These are phyloP conservation scores for Lachnellula suecica DNA, from an alignment of 2,329 filamentous ascomycete genomes.

Conservation along the genomic window DNA sequence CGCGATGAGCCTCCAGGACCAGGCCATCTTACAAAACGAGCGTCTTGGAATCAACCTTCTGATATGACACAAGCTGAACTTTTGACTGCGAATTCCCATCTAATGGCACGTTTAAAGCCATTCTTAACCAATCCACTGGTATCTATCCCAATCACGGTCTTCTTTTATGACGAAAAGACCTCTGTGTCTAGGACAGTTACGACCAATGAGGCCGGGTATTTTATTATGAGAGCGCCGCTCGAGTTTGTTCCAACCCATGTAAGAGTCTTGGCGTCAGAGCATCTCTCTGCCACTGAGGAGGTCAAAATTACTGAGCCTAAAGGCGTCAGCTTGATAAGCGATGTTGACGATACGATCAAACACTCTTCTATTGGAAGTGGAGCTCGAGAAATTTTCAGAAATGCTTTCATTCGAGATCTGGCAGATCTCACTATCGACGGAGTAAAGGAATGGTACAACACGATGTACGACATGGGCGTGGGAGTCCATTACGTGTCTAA, in stretches of 20 bases:
- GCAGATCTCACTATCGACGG: conserved; percentile 80
- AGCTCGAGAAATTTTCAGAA: conserved; percentile 91
- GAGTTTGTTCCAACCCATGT: conserved; percentile 91
- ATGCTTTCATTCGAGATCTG: conserved; percentile 89
- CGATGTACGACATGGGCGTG: conserved; percentile 76
- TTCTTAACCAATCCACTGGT: conserved; percentile 85
- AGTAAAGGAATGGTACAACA: conserved; percentile 85
- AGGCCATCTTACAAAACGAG: conserved; percentile 43
- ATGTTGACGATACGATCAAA: conserved; percentile 97
- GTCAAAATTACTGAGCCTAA: conserved; percentile 73
- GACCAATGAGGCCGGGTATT: conserved; percentile 90
- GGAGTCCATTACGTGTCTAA: conserved; percentile 98
- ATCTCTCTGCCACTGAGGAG: conserved; percentile 76
- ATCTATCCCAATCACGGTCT: conserved; percentile 78
- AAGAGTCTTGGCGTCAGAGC: conserved; percentile 81
- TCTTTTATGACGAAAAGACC: conserved; percentile 86
- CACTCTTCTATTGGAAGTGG: conserved; percentile 87
- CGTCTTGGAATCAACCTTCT: conserved; percentile 37
- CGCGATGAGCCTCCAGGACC: conserved; percentile 31
- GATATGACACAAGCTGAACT: conserved; percentile 78
- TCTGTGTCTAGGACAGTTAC: conserved; percentile 82
- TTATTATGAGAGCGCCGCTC: conserved; percentile 74
- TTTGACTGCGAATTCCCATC: conserved; percentile 75
- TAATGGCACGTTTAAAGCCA: conserved; percentile 84
- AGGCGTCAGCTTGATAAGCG: conserved; percentile 91